Evolutionary conservation across 768 basidiomycete species (phyloP).

Genomic region (Dioszegia crocea): DNA sequence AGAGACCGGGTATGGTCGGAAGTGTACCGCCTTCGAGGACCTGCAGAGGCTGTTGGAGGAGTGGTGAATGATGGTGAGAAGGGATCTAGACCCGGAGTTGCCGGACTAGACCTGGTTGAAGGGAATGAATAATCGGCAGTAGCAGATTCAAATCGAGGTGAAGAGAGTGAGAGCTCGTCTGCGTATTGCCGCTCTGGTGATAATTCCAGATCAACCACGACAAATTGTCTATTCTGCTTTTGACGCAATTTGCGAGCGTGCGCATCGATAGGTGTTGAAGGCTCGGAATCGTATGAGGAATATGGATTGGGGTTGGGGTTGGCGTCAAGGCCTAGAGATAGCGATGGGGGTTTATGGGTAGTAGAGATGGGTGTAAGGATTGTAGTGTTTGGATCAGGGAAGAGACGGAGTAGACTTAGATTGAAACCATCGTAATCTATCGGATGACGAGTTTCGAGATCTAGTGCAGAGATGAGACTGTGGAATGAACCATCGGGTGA

Average conservation of each 20-base stretch:
- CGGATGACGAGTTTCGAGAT: conserved; percentile 3
- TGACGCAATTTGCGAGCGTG: background rate
- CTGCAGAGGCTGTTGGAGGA: too few relatives aligned
- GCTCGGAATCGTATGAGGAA: background rate
- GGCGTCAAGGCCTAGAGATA: background rate
- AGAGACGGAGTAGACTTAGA: background rate
- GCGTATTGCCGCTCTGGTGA: background rate
- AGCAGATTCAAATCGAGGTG: background rate
- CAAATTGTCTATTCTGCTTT: conserved; percentile 6
- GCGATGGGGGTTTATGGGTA: background rate
- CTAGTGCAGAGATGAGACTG: background rate
- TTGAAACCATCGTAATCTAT: background rate
- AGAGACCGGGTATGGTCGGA: background rate
- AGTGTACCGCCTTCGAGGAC: background rate
- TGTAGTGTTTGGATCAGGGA: background rate
- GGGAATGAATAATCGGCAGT: too few relatives aligned
- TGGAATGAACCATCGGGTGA: conserved; percentile 4
- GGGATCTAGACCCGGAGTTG: too few relatives aligned
- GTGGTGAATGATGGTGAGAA: too few relatives aligned
- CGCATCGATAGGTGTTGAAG: background rate
- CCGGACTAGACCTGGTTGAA: too few relatives aligned
- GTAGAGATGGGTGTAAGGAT: background rate
- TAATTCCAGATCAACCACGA: conserved; percentile 4
- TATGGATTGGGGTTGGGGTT: background rate
- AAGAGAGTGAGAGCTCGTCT: background rate